These are phyloP conservation scores for Lactifluus subvellereus DNA, from an alignment of 768 basidiomycete genomes.

Conservation along the genomic window DNA sequence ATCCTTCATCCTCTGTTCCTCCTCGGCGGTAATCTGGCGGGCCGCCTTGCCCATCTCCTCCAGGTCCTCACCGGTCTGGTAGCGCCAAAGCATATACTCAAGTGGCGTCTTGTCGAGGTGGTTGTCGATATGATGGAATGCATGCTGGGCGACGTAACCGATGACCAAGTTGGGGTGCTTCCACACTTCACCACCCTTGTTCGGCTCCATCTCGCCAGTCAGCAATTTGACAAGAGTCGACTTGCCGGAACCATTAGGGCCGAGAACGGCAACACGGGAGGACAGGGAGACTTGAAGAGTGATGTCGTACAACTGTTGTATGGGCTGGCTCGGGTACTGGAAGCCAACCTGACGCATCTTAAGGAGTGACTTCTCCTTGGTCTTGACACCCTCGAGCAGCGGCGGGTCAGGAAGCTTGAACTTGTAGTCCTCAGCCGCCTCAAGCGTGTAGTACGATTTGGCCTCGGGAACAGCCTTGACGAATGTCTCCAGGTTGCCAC, in stretches of 20 bases:
- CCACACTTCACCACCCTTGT: conserved; percentile 97
- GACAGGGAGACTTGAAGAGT: conserved; percentile 95
- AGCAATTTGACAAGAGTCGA: conserved; percentile 95
- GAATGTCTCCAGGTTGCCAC: conserved; percentile 92
- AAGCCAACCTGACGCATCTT: conserved; percentile 98
- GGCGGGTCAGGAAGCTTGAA: conserved; percentile 98
- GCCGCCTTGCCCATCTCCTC: conserved; percentile 93
- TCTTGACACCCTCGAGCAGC: conserved; percentile 98
- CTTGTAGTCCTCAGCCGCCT: conserved; percentile 94
- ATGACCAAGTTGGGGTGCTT: conserved; percentile 99
- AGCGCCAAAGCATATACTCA: conserved; percentile 99
- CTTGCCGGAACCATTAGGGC: conserved; percentile 99
- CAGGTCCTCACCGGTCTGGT: conserved; percentile 98
- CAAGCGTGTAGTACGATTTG: conserved; percentile 95
- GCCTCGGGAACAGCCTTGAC: conserved; percentile 94
- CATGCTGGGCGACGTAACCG: conserved; percentile 98
- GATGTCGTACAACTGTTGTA: conserved; percentile 92
- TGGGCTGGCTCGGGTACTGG: conserved; percentile 84
- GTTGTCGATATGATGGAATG: conserved; percentile 98
- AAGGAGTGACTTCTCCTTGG: conserved; percentile 93
- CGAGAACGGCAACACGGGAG: conserved; percentile 96
- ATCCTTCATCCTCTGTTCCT: conserved; percentile 95
- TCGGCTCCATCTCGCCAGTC: conserved; percentile 93
- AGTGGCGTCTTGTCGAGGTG: conserved; percentile 98
- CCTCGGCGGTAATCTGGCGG: conserved; percentile 82